These are phyloP conservation scores for Dioscorea dumetorum DNA, from an alignment of 106 monocot genomes.

Conservation along the genomic window DNA sequence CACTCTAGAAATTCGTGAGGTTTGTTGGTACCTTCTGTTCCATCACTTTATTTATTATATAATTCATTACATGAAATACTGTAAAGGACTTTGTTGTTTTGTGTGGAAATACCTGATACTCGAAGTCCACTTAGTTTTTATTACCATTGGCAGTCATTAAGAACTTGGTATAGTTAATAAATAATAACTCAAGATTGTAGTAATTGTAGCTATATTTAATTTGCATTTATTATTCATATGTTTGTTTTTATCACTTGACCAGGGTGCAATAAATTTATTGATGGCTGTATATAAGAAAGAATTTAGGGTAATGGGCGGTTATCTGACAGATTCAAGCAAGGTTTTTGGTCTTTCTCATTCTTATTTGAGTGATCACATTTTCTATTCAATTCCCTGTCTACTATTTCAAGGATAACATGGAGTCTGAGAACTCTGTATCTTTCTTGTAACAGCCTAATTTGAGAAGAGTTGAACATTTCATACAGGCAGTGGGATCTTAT, in stretches of 20 bases:
- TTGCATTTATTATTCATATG: background rate
- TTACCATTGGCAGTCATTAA: no score
- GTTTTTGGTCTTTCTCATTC: constrained; percentile 18
- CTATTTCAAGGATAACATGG: no score
- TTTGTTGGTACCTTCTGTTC: constrained; percentile 12
- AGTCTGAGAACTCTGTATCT: background rate
- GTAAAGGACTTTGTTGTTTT: no score
- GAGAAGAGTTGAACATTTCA: constrained; percentile 88
- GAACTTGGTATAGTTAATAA: no score
- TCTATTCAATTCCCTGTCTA: background rate
- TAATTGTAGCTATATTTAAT: no score
- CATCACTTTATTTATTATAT: no score
- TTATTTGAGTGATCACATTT: background rate
- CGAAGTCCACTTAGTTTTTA: no score
- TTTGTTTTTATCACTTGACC: constrained; percentile 5
- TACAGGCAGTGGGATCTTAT: constrained; percentile 85
- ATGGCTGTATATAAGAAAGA: constrained; percentile 94
- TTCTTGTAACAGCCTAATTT: constrained; percentile 59
- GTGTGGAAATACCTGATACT: no score
- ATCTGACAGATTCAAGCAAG: constrained; percentile 78
- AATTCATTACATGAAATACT: no score
- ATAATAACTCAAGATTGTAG: no score
- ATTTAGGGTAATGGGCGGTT: constrained; percentile 71
- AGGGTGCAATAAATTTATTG: constrained; percentile 95
- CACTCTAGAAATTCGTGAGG: constrained; percentile 95